Evolutionary conservation across 257 asterid genomes (phyloP).

Genomic region (Fraxinus pennsylvanica): DNA sequence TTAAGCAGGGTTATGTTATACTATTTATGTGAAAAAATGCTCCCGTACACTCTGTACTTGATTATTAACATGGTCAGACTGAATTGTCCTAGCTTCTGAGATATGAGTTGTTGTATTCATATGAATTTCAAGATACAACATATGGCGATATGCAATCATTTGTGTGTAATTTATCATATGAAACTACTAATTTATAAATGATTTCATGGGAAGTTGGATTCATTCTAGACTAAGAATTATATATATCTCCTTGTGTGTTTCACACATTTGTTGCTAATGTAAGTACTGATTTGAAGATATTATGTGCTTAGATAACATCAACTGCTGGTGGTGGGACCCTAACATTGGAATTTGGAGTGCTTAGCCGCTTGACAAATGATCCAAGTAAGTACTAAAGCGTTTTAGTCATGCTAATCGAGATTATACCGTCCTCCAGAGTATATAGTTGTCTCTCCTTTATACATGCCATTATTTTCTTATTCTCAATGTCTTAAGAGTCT

Average conservation of each 20-base stretch:
- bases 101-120: neutral
- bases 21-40: neutral
- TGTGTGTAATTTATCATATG: conserved; percentile 9
- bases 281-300: conserved; percentile 26
- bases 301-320: conserved; percentile 73
- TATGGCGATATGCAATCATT: neutral
- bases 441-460: neutral
- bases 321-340: conserved; percentile 99
- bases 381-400: conserved; percentile 54
- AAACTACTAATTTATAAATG: conserved; percentile 4
- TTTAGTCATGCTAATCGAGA: conserved; percentile 7
- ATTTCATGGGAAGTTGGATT: neutral
- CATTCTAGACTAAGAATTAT: neutral
- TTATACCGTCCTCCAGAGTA: neutral
- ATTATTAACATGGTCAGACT: neutral
- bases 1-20: neutral
- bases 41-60: neutral
- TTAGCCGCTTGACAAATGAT: conserved; percentile 92
- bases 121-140: conserved; percentile 4
- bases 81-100: conserved; percentile 15
- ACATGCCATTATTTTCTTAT: neutral
- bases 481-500: neutral
- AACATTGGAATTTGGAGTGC: conserved; percentile 93
- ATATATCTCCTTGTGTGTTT: conserved; percentile 2
- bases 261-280: neutral